Evolutionary conservation across 2,329 filamentous ascomycete genomes (phyloP), one percentile per base, ranked within the genome.

Genomic region (Fusarium tanahbumbuense): DNA sequence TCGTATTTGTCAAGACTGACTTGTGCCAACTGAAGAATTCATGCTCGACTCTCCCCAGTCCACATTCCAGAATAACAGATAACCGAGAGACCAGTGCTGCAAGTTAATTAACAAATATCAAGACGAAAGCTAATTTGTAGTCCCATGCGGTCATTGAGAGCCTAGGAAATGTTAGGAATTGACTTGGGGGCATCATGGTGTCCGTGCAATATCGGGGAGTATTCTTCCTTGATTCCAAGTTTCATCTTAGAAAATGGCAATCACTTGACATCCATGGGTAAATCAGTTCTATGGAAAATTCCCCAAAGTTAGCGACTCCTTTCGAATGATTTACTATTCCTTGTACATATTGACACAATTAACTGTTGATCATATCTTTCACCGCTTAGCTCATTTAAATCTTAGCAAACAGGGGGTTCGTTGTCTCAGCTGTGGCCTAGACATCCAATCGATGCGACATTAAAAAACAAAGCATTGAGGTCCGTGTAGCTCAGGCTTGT

Each of bases 321-420:
- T 49, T 46, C n/a, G 27, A 18, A n/a, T 49, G 32, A 56, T 13
- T 40, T 40, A n/a, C 11, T 30, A 40, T 64, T 46, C 55, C 60
- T 58, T 59, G 41, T 23, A 28, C 34, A 49, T 59, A 64, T 44
- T 22, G 32, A 41, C 37, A 49, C 49, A 30, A 60, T 53, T 28
- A 66, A 59, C 12, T 47, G 41, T 22, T 23, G 27, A 27, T 27
- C 41, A 48, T 53, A 13, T 32, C 30, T 58, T 64, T 65, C 62
- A 69, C 67, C 67, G 66, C 66, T 34, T 61, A n/a, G 28, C 27
- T 30, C n/a, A 48, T 32, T 44, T 40, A 44, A 41, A 30, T 28
- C 32, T 44, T 49, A 44, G 23, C 52, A 41, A 37, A 25, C 67
- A 59, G 53, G 53, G 67, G 49, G 48, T 58, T 30, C 41, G 56